These are phyloP conservation scores for Coprinopsis marcescibilis DNA, from an alignment of 768 basidiomycete genomes.

Conservation along the genomic window DNA sequence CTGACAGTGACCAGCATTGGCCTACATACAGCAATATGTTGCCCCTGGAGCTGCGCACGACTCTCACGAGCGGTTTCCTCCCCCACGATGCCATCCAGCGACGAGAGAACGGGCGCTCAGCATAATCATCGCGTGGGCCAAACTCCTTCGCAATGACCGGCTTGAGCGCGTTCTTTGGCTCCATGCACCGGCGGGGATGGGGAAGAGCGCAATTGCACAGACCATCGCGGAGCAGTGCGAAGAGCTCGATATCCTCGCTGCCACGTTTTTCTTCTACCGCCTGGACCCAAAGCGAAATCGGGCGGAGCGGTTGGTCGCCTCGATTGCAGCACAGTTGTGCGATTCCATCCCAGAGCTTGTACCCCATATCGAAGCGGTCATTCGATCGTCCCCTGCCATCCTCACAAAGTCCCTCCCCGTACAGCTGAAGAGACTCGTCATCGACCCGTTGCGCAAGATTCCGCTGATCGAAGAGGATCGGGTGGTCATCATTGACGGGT, in stretches of 20 bases:
- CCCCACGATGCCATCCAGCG: too few species aligned
- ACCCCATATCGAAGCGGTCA: not conserved
- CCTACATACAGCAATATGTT: too few species aligned
- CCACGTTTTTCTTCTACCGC: slow-evolving; percentile 4
- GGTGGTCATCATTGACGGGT: slow-evolving; percentile 9
- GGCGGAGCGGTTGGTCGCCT: not conserved
- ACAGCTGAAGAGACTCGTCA: not conserved
- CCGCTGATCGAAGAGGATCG: not conserved
- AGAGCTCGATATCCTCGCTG: not conserved
- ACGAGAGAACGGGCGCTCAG: too few species aligned
- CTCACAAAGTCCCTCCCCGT: slow-evolving; percentile 2
- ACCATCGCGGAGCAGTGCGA: not conserved
- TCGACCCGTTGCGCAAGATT: not conserved
- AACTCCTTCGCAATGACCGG: too few species aligned
- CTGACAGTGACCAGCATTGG: too few species aligned
- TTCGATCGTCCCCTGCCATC: not conserved
- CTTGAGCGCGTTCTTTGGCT: not conserved
- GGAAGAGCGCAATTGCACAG: slow-evolving; percentile 1
- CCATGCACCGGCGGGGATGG: not conserved
- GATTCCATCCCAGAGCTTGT: not conserved
- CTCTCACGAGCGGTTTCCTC: too few species aligned
- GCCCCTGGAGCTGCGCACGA: too few species aligned
- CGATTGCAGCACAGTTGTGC: slow-evolving; percentile 2
- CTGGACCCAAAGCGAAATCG: not conserved
- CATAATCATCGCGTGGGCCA: too few species aligned